Base-by-base conservation (phyloP, 2,329 filamentous ascomycete genomes). In the Pseudogymnoascus sp. region DNA sequence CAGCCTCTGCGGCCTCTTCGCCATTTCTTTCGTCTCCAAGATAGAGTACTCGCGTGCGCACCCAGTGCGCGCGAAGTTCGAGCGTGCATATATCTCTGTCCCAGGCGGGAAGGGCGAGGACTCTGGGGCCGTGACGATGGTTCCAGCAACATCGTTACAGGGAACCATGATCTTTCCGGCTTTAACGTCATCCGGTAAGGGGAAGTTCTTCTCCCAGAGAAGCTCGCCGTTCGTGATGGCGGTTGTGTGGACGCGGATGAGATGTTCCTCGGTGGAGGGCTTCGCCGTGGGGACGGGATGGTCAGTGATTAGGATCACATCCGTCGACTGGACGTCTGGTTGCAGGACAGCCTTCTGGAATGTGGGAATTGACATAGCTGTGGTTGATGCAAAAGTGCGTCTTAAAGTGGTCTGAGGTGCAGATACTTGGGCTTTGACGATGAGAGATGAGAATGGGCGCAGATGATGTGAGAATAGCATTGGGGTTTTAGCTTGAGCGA, bases 181-280 rank as follows among this genome's bases (percentile, higher is more conserved):
- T 5, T 6, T 18, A 12, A 38, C 2, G 2, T 36, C 57, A 2
- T 64, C 66, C 2, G 67, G 64, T 2, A 63, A 58, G 11, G 70
- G 60, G 60, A 72, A 70, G 18, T 70, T 67, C 36, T 70, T 70
- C 2, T 74, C 70, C 78, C 77, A 79, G 63, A 70, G 67, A 8
- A 79, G 73, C 62, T 79, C 78, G n/a, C 74, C 73, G 3, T 73
- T 70, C 35, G 74, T 77, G 16, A 77, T 70, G 4, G 75, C 72
- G 38, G 71, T 71, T 54, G 74, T 66, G 60, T 75, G 71, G 6
- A 75, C 70, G 57, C 70, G 70, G 69, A 80, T 72, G 28, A 78
- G 70, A 66, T 78, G 71, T 62, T 75, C 71, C 22, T 37, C 39
- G 12, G 64, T 64, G 6, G 63, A 47, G 30, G 61, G 65, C 25